phyloP scores from a whole-genome alignment of 106 monocot species.

The Platanthera guangdongensis region DNA sequence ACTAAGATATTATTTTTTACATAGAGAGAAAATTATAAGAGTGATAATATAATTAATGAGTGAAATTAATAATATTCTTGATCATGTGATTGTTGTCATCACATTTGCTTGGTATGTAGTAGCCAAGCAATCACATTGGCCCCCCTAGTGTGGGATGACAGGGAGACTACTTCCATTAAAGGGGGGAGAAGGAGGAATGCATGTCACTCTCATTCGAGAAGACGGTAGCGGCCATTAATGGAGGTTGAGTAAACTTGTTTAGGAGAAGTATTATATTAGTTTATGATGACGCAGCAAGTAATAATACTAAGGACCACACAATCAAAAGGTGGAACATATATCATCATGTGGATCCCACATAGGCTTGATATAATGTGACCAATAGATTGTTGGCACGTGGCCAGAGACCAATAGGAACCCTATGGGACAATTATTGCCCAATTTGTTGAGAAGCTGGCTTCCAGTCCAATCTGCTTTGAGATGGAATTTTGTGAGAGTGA shows the following conservation, averaged over 20 bases:
- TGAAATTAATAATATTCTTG: neutral
- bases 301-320: neutral
- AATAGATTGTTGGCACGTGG: neutral
- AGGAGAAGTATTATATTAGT: neutral
- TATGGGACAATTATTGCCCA: slow-evolving; percentile 3
- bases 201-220: neutral
- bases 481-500: neutral
- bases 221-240: neutral
- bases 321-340: neutral
- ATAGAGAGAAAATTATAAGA: too few relatives aligned
- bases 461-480: slow-evolving; percentile 4
- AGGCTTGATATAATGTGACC: neutral
- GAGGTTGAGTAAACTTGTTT: neutral
- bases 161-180: slow-evolving; percentile 8
- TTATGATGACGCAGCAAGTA: neutral
- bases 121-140: neutral
- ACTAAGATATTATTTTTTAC: too few relatives aligned
- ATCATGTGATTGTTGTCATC: neutral
- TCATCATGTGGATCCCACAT: neutral
- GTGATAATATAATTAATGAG: too few relatives aligned
- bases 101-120: neutral
- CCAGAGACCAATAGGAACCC: neutral
- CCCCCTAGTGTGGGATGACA: slow-evolving; percentile 9
- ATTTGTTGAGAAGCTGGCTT: neutral
- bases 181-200: neutral